Percentiles rank a stretch among this genome's conserved stretches.
These are phyloP conservation scores for Rhizomucor miehei DNA, from an alignment of 371 early-diverging fungal species.

Conservation along the genomic window DNA sequence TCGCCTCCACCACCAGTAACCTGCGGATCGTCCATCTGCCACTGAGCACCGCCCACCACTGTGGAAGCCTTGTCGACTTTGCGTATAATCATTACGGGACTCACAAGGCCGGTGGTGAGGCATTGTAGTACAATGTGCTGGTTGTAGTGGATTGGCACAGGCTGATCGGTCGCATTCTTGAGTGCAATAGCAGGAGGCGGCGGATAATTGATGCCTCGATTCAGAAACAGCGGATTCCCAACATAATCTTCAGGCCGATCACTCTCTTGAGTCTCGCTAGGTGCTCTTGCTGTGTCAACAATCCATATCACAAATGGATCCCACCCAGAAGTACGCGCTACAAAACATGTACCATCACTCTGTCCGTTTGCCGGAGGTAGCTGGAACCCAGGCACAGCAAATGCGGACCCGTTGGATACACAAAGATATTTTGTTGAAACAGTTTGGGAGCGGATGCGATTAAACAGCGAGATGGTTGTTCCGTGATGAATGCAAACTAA, in stretches of 20 bases:
- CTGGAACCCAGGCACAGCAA: conserved; percentile 14
- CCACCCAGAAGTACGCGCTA: conserved; percentile 78
- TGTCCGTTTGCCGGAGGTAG: conserved; percentile 14
- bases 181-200: conserved; percentile 29
- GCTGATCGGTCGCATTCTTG: conserved; percentile 19
- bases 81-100: conserved; percentile 73
- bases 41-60: conserved; percentile 51
- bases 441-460: conserved; percentile 85
- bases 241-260: conserved; percentile 23
- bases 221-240: conserved; percentile 10
- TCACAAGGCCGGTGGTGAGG: conserved; percentile 70
- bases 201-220: conserved; percentile 13
- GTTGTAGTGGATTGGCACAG: conserved; percentile 50
- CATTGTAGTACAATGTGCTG: conserved; percentile 76
- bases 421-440: conserved; percentile 80
- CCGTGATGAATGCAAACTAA: conserved; percentile 80
- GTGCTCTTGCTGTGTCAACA: conserved; percentile 58
- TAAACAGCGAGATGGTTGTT: conserved; percentile 77
- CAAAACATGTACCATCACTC: conserved; percentile 59
- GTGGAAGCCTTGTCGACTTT: conserved; percentile 72
- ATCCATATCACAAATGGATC: conserved; percentile 89
- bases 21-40: conserved; percentile 5
- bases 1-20: conserved; percentile 23
- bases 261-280: conserved; percentile 17
- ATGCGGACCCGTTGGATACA: conserved; percentile 42